Percentiles rank a stretch among this genome's conserved stretches.
These are phyloP conservation scores for Luffa aegyptiaca DNA, from an alignment of 306 rosid genomes.

Conservation along the genomic window DNA sequence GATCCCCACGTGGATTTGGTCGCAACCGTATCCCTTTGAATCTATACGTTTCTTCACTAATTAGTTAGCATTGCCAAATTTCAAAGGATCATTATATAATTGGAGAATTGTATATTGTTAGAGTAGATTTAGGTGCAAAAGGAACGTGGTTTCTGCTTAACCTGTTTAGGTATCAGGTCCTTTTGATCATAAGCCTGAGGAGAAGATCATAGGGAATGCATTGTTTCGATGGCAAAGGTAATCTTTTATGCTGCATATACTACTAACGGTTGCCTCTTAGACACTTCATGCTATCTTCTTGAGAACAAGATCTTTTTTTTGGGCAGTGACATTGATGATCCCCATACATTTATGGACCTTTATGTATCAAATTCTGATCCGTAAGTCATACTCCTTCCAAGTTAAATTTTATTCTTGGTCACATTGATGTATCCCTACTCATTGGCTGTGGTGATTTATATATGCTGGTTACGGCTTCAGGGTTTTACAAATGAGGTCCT, in stretches of 20 bases:
- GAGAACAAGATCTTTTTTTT: not conserved
- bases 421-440: not conserved
- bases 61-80: not conserved
- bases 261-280: not conserved
- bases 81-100: not conserved
- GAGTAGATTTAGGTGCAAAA: not conserved
- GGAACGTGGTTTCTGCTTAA: constrained; percentile 23
- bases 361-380: constrained; percentile 66
- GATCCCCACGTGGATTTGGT: constrained; percentile 93
- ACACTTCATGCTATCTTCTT: not conserved
- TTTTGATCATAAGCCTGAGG: constrained; percentile 56
- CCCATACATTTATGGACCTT: constrained; percentile 83
- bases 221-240: constrained; percentile 97
- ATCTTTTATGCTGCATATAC: not conserved
- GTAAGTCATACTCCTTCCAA: constrained; percentile 41
- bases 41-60: not conserved
- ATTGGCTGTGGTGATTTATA: not conserved
- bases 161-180: constrained; percentile 78
- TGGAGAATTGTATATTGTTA: not conserved
- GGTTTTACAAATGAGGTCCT: constrained; percentile 68
- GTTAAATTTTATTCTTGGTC: not conserved
- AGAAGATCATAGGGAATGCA: constrained; percentile 57
- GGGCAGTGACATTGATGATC: constrained; percentile 77
- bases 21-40: constrained; percentile 57
- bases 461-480: constrained; percentile 31